Base-by-base conservation (phyloP, 2,329 filamentous ascomycete genomes). In the Tolypocladium paradoxum region DNA sequence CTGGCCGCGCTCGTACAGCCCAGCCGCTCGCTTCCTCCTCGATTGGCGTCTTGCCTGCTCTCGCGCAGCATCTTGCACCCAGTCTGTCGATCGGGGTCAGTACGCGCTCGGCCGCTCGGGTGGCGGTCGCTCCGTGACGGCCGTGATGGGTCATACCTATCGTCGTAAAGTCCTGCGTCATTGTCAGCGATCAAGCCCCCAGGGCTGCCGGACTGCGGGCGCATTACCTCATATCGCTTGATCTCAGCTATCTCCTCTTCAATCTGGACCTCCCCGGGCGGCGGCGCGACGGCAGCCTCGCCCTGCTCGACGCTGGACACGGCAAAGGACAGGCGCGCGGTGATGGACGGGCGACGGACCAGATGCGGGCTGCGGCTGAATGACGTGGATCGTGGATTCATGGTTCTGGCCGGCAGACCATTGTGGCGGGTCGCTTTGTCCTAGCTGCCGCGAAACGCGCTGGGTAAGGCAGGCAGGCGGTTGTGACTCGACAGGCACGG, bases 201-300 rank as follows among this genome's bases (percentile, higher is more conserved):
- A 54, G 54, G 57, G 56, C 24, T 12, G 27, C 43, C 16, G 38
- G 27, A 27, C 7, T 34, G 7, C 14, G 16, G 16, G 18, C 9
- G 22, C 33, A 33, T 29, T 68, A 85, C 82, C 74, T 96, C 93
- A 73, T 99, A 99, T 73, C 92, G 82, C 73, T 96, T 96, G 68
- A 99, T 97, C 75, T 96, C 87, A 29, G 88, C 91, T 65, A 99
- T 96, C 73, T 99, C 93, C 65, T 97, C 91, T 56, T 90, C 87
- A 60, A 95, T 89, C 57, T 85, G 82, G 56, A 85, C 81, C 63
- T 88, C 82, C 53, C 77, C 82, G 31, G 75, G 76, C 12, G 67
- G 69, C 36, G 75, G 71, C 49, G 75, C 73, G 55, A 72, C 72
- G 55, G 72, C 71, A 55, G 75, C 72, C 55, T 84, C 78, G 56